phyloP scores from a whole-genome alignment of 371 early-diverging fungal species.

The Zancudomyces culisetae region DNA sequence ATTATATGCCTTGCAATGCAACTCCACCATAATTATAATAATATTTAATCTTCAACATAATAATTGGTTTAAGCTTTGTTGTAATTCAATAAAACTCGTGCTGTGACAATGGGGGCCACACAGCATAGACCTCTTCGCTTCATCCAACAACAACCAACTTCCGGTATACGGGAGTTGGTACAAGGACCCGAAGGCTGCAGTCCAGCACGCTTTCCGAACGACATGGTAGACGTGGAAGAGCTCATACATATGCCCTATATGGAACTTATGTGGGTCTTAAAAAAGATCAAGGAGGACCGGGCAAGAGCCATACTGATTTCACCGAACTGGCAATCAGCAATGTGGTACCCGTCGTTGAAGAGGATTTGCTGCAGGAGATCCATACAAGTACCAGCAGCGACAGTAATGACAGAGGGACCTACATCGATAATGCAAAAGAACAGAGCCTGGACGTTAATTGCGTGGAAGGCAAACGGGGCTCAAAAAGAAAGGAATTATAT shows the following conservation, averaged over 20 bases:
- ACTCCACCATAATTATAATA: no score
- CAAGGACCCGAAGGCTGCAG: not conserved
- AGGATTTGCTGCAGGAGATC: not conserved
- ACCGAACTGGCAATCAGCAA: not conserved
- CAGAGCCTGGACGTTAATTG: not conserved
- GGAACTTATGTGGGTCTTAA: not conserved
- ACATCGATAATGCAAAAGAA: not conserved
- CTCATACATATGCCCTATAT: not conserved
- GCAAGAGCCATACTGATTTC: not conserved
- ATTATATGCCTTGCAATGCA: no score
- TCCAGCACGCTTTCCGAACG: not conserved
- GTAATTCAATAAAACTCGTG: no score
- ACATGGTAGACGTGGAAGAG: not conserved
- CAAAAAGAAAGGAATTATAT: no score
- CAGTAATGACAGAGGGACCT: no score
- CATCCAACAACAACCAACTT: not conserved
- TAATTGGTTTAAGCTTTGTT: no score
- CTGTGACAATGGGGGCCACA: no score
- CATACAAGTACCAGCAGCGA: not conserved
- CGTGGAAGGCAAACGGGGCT: not conserved
- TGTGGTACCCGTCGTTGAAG: not conserved
- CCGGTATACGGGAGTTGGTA: not conserved
- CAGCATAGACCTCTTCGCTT: no score
- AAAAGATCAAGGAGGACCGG: not conserved
- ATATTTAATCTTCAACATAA: no score